phyloP scores from a whole-genome alignment of 768 basidiomycete species.

The Auricularia sp. region DNA sequence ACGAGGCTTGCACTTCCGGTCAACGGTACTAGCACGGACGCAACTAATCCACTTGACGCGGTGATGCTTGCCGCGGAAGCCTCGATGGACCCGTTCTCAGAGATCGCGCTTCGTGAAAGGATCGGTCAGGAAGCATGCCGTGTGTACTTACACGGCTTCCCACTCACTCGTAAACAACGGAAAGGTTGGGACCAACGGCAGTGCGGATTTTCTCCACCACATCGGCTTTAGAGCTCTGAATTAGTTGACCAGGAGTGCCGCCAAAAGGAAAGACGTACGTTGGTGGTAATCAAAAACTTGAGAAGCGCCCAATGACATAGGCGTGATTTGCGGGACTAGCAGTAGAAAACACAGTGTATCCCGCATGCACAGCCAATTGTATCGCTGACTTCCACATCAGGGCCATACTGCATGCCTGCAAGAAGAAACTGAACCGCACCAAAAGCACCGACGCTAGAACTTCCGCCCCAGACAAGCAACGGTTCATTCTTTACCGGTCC shows the following conservation, averaged over 20 bases:
- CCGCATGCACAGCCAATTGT: constrained; percentile 1
- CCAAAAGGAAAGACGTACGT: neutral
- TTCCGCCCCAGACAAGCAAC: neutral
- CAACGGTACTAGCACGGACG: no score
- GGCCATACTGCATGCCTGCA: no score
- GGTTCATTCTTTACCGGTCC: neutral
- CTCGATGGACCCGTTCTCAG: constrained; percentile 5
- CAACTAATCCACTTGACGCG: no score
- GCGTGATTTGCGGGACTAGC: constrained; percentile 12
- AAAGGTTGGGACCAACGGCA: constrained; percentile 8
- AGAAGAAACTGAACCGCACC: neutral
- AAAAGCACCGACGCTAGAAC: neutral
- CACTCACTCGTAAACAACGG: constrained; percentile 11
- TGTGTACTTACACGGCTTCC: no score
- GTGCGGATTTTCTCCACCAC: constrained; percentile 7
- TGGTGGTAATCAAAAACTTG: constrained; percentile 8
- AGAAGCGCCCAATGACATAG: constrained; percentile 8
- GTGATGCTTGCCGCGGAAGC: no score
- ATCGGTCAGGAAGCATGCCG: neutral
- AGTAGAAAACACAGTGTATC: constrained; percentile 13
- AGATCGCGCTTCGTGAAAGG: constrained; percentile 6
- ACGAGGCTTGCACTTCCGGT: no score
- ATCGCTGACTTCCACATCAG: neutral
- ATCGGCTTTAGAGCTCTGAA: neutral
- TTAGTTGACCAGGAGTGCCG: no score